These are phyloP conservation scores for Zymoseptoria tritici DNA, from an alignment of 2,329 filamentous ascomycete genomes.

Conservation along the genomic window DNA sequence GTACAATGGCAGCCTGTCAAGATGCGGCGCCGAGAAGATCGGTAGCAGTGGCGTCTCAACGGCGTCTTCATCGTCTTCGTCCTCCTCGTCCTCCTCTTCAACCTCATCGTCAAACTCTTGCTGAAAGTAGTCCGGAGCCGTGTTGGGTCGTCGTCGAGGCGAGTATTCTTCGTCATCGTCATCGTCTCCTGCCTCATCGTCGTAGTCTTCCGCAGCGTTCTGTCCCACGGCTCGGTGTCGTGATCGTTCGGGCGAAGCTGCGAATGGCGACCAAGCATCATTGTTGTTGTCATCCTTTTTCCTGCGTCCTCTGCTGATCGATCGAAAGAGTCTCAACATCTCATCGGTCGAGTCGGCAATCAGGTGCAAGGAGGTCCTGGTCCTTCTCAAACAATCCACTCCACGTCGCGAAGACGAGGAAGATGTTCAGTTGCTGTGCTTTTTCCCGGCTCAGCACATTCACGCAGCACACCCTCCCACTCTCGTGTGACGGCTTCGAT, in stretches of 20 bases:
- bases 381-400: background rate
- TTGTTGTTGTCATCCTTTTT: slow-evolving; percentile 6
- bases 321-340: slow-evolving; percentile 20
- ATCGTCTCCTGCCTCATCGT: slow-evolving; percentile 16
- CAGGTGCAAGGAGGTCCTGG: background rate
- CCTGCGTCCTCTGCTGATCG: slow-evolving; percentile 19
- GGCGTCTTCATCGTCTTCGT: slow-evolving; percentile 38
- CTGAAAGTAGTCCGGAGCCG: slow-evolving; percentile 12
- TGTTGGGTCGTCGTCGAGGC: slow-evolving; percentile 10
- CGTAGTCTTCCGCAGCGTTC: slow-evolving; percentile 13
- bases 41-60: slow-evolving; percentile 55
- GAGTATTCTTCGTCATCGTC: slow-evolving; percentile 17
- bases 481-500: background rate
- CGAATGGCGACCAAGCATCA: slow-evolving; percentile 13
- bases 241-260: slow-evolving; percentile 20
- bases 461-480: background rate
- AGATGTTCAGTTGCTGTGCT: background rate
- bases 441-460: background rate
- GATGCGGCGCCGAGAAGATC: slow-evolving; percentile 70
- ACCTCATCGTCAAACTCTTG: slow-evolving; percentile 35
- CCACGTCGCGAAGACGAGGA: background rate
- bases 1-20: slow-evolving; percentile 83
- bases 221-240: slow-evolving; percentile 20
- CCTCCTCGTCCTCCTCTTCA: slow-evolving; percentile 35
- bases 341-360: background rate